Conservation (phyloP, 768 basidiomycete species). For the Cystofilobasidium macerans region DNA sequence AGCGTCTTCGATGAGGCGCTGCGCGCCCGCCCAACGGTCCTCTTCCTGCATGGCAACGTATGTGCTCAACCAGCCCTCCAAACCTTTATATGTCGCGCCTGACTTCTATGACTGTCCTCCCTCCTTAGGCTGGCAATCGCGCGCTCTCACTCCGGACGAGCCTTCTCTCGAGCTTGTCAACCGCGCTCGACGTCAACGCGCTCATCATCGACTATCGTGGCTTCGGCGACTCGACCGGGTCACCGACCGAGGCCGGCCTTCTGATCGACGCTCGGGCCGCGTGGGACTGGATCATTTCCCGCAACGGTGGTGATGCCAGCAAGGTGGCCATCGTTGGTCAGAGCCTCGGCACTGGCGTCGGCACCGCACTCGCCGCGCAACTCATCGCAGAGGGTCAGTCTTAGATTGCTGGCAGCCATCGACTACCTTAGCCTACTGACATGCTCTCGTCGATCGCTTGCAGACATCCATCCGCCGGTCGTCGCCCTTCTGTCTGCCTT, state of each 20-base stretch:
- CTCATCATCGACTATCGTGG: constrained; percentile 74
- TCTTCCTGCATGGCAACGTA: constrained; percentile 83
- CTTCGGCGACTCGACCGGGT: constrained; percentile 72
- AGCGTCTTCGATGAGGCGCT: constrained; percentile 50
- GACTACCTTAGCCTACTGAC: background rate
- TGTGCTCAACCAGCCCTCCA: constrained; percentile 5
- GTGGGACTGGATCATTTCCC: constrained; percentile 59
- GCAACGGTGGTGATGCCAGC: constrained; percentile 48
- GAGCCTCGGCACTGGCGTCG: constrained; percentile 78
- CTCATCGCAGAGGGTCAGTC: constrained; percentile 41
- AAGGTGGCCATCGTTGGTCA: constrained; percentile 70
- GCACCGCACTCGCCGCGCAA: constrained; percentile 40
- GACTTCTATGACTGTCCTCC: background rate
- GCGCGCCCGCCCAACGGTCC: constrained; percentile 54
- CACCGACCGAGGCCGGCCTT: constrained; percentile 65
- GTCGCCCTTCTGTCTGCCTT: constrained; percentile 18
- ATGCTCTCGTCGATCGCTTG: background rate
- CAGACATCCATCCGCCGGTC: constrained; percentile 15
- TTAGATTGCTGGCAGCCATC: no score
- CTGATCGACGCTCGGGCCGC: constrained; percentile 58
- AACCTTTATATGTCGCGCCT: background rate
- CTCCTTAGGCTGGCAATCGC: constrained; percentile 53
- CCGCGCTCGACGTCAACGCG: constrained; percentile 60
- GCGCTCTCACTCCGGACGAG: constrained; percentile 57
- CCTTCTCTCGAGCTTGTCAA: constrained; percentile 55